Percentiles rank a stretch among this genome's conserved stretches.
Conservation (phyloP, 192 early-diverging fungal genomes). For the Diversispora epigaea region DNA sequence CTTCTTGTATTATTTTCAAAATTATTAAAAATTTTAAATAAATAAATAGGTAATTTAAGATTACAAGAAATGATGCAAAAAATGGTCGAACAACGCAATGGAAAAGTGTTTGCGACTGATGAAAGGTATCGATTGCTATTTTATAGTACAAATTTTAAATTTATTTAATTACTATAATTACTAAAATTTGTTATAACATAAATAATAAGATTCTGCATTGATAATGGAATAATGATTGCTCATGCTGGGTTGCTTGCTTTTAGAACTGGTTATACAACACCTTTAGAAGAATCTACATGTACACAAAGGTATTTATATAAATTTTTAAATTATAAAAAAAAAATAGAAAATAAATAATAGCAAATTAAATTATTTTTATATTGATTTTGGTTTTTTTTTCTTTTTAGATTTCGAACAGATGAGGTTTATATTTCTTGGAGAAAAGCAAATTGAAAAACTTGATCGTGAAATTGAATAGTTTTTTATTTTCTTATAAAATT, state of each 20-base stretch:
- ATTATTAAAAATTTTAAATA: neutral
- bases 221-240: slow-evolving; percentile 99
- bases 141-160: slow-evolving; percentile 22
- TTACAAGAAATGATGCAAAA: slow-evolving; percentile 97
- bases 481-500: too few species aligned
- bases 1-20: neutral
- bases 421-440: slow-evolving; percentile 84
- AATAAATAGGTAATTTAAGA: slow-evolving; percentile 69
- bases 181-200: neutral
- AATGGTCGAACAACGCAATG: slow-evolving; percentile 88
- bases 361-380: neutral
- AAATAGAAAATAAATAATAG: neutral
- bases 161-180: slow-evolving; percentile 3
- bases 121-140: slow-evolving; percentile 66
- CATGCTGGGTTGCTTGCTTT: slow-evolving; percentile 89
- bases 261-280: slow-evolving; percentile 78
- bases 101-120: slow-evolving; percentile 92
- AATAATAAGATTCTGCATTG: slow-evolving; percentile 83
- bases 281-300: slow-evolving; percentile 81
- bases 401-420: slow-evolving; percentile 70
- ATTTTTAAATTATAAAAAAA: neutral
- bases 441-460: slow-evolving; percentile 28
- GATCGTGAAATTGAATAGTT: neutral
- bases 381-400: neutral
- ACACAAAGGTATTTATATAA: slow-evolving; percentile 69